Conservation (phyloP, 345 rosid species). For the Bruguiera gymnorhiza region DNA sequence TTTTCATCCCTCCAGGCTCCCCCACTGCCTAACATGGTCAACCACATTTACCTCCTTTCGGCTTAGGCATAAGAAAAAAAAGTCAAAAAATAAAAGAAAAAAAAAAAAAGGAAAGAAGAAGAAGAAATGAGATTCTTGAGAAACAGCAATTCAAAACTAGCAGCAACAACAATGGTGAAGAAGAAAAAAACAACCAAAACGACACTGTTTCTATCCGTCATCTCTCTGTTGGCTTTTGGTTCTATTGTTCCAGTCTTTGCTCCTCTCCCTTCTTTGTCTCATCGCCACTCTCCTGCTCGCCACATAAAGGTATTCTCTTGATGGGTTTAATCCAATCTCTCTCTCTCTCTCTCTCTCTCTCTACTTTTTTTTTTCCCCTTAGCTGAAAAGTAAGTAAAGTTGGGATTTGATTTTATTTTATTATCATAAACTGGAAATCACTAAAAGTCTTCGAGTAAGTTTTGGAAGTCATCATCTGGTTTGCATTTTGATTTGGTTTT, state of each 20-base stretch:
- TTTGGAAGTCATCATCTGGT: too few relatives aligned
- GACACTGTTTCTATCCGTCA: constrained; percentile 32
- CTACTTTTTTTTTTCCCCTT: too few relatives aligned
- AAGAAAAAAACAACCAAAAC: constrained; percentile 33
- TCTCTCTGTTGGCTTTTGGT: constrained; percentile 38
- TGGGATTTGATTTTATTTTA: too few relatives aligned
- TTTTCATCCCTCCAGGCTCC: too few relatives aligned
- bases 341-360: background rate
- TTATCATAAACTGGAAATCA: too few relatives aligned
- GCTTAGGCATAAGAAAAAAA: background rate
- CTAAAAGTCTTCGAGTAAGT: too few relatives aligned
- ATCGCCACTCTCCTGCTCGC: constrained; percentile 15
- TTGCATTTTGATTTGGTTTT: too few relatives aligned
- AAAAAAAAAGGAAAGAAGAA: background rate
- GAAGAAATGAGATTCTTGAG: background rate
- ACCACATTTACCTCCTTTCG: too few relatives aligned
- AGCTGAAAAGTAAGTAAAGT: background rate
- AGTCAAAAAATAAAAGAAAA: background rate
- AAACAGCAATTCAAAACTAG: background rate
- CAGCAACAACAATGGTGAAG: constrained; percentile 33
- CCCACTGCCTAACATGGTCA: too few relatives aligned
- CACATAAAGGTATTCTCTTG: constrained; percentile 23
- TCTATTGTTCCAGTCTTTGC: constrained; percentile 59
- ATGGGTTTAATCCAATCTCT: constrained; percentile 8
- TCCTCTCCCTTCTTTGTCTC: constrained; percentile 56